A percentile compares a stretch with the other conserved stretches of the same genome.
Evolutionary conservation across 2,329 filamentous ascomycete genomes (phyloP).

Genomic region (Xylariomycetidae sp.): DNA sequence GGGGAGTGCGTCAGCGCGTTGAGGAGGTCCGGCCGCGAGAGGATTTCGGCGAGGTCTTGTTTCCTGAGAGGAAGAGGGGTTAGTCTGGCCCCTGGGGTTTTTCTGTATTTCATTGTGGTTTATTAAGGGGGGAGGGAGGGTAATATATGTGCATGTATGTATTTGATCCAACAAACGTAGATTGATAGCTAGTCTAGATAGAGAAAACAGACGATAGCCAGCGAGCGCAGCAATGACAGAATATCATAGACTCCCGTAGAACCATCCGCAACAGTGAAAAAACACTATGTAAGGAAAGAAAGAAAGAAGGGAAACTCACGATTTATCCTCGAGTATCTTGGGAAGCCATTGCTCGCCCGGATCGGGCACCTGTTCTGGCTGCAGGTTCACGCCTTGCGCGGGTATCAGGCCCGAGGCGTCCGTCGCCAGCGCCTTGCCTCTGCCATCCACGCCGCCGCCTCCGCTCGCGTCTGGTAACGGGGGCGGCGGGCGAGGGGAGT

Average conservation of each 20-base stretch:
- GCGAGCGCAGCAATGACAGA: no score
- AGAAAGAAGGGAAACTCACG: constrained; percentile 47
- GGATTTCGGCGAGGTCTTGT: constrained; percentile 68
- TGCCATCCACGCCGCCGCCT: constrained; percentile 16
- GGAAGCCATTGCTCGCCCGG: constrained; percentile 76
- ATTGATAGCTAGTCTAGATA: no score
- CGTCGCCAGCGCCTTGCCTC: constrained; percentile 14
- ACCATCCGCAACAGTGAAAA: no score
- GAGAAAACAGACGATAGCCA: no score
- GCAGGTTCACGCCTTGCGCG: constrained; percentile 15
- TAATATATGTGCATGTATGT: not conserved
- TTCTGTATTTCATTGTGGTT: no score
- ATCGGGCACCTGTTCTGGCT: constrained; percentile 42
- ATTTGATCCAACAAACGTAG: no score
- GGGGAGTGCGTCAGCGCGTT: constrained; percentile 68
- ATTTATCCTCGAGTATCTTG: constrained; percentile 70
- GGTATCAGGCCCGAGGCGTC: constrained; percentile 28
- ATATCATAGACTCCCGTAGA: no score
- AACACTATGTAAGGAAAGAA: constrained; percentile 6
- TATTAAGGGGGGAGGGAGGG: constrained; percentile 4
- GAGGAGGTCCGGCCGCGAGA: constrained; percentile 62
- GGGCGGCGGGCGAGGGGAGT: constrained; percentile 40
- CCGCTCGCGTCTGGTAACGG: constrained; percentile 28
- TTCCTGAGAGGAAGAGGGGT: constrained; percentile 55
- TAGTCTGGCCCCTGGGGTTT: no score